Base-by-base conservation (phyloP, 2,329 filamentous ascomycete species). In the Aspergillaceae sp. region DNA sequence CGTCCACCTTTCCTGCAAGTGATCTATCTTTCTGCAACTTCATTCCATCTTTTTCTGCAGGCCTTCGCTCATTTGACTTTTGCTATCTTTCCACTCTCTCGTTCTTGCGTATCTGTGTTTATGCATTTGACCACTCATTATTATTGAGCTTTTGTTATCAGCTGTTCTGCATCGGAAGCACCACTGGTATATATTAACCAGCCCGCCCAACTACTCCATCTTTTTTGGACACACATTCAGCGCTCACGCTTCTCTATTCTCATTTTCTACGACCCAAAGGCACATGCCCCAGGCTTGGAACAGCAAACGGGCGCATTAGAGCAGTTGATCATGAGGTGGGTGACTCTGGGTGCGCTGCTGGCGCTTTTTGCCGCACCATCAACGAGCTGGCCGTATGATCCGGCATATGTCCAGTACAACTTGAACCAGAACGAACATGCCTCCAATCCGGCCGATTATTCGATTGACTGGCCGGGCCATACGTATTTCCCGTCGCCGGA, bases 381-480 rank as follows among this genome's bases (percentile, higher is more conserved):
- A 41, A 46, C 37, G 43, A 56, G 56, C 40, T 70, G 66, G 66
- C 68, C 67, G 26, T 80, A 78, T 51, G 74, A 77, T 47, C 68
- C 73, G 37, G 62, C 63, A 3, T 66, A 77, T 43, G 66, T 69
- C 40, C 69, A 73, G 36, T 83, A 74, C 63, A 84, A 83, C 55
- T 66, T 83, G 50, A 84, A 84, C 60, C 68, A 71, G 51, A 83
- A 83, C 59, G 57, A 74, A 53, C 65, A 69, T 40, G 78, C 80
- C n/a, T 71, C 59, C 6, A 61, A 73, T 43, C 78, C 80, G 2
- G 63, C 76, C 34, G 72, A 84, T 40, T 84, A 84, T 59, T 75
- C 66, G 58, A 74, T 79, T 49, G 64, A 72, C 66, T 75, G 77
- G 75, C 65, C 64, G n/a, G 65, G 72, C 50, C 76, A 79, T 57